Evolutionary conservation across 2,329 filamentous ascomycete species (phyloP).

Genomic region (Teratosphaeria viscida): DNA sequence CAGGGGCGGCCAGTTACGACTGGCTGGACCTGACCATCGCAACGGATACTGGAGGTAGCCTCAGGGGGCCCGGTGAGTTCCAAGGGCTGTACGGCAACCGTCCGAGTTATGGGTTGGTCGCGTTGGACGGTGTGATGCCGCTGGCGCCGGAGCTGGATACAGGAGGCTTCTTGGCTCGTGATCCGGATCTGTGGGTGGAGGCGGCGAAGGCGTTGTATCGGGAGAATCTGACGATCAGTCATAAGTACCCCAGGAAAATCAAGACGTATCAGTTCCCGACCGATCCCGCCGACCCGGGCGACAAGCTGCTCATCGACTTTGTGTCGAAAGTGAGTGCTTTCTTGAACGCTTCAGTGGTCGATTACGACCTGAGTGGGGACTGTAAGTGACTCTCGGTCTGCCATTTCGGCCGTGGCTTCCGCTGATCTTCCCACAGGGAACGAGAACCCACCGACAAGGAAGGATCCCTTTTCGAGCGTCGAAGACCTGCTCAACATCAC

Average conservation of each 20-base stretch:
- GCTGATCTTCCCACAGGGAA: conserved; percentile 5
- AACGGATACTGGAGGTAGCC: conserved; percentile 41
- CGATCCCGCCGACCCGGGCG: conserved; percentile 24
- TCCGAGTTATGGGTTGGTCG: conserved; percentile 37
- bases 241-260: conserved; percentile 33
- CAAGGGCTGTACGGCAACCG: conserved; percentile 43
- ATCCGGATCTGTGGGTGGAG: conserved; percentile 33
- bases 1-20: conserved; percentile 34
- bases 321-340: conserved; percentile 34
- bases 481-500: conserved; percentile 32
- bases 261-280: conserved; percentile 35
- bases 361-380: conserved; percentile 27
- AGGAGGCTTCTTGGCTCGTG: conserved; percentile 36
- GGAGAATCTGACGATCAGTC: conserved; percentile 33
- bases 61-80: conserved; percentile 38
- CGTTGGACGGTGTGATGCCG: conserved; percentile 40
- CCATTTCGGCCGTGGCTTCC: neutral
- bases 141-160: conserved; percentile 39
- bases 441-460: conserved; percentile 18
- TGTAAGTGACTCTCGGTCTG: conserved; percentile 12
- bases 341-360: conserved; percentile 28
- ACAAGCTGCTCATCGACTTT: conserved; percentile 34
- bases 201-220: conserved; percentile 37
- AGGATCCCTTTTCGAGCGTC: conserved; percentile 23
- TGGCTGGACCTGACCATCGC: conserved; percentile 44